Percentiles rank a stretch among this genome's conserved stretches.
These are phyloP conservation scores for Penicillium sp. DNA, from an alignment of 2,329 filamentous ascomycete species.

Conservation along the genomic window DNA sequence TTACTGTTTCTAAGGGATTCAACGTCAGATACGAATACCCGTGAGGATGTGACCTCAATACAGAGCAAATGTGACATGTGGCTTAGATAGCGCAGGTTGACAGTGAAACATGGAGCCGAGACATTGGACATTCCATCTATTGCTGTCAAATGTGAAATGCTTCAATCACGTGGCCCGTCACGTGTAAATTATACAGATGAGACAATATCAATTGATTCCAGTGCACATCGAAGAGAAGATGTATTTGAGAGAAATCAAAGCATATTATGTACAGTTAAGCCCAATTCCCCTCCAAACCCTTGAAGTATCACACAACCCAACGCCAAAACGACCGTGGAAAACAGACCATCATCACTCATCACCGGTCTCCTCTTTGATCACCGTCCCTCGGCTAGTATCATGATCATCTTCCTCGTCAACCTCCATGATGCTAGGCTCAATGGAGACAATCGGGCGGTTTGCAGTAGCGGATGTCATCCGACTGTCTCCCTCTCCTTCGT, in stretches of 20 bases:
- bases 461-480: slow-evolving; percentile 27
- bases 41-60: no score
- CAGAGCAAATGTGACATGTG: not conserved
- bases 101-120: not conserved
- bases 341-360: slow-evolving; percentile 29
- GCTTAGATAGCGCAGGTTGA: not conserved
- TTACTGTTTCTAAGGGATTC: not conserved
- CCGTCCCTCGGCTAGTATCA: slow-evolving; percentile 33
- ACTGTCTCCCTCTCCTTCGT: slow-evolving; percentile 32
- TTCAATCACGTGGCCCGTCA: slow-evolving; percentile 7
- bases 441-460: slow-evolving; percentile 26
- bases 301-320: slow-evolving; percentile 3
- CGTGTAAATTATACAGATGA: not conserved
- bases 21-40: not conserved
- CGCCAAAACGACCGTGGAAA: slow-evolving; percentile 17
- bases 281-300: not conserved
- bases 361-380: slow-evolving; percentile 34
- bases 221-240: not conserved
- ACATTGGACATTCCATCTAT: not conserved
- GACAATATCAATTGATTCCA: no score
- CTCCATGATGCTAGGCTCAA: slow-evolving; percentile 42
- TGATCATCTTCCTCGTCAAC: slow-evolving; percentile 41
- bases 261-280: slow-evolving; percentile 14
- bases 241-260: slow-evolving; percentile 7
- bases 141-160: slow-evolving; percentile 3